Evolutionary conservation across 1,284 basidiomycete species (phyloP), one percentile per base, ranked within the genome.

Genomic region (Tylopilus sp.): DNA sequence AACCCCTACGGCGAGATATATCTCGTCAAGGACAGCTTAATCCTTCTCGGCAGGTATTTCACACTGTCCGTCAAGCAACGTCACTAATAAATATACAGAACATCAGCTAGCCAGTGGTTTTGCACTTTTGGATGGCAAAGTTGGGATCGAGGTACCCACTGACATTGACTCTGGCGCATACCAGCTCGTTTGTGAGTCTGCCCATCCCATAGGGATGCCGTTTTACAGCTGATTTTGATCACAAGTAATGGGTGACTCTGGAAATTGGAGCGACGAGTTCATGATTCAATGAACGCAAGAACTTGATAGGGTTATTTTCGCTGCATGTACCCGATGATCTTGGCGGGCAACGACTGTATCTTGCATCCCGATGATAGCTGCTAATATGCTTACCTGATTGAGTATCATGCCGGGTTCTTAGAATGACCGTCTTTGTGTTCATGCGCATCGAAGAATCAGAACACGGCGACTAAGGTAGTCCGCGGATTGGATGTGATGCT

Each of bases 161-260:
- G 33, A 57, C 26, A 75, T 82, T 12, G 16, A 61, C 0, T 58
- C 74, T 26, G 80, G 77, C 26, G 68, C 76, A 29, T 84, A 84
- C 65, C 66, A 76, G 36, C 16, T 84, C 53, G 76, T 79, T 65
- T 61, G 83, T 84, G 65, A 78, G 84, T 49, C n/a, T 49, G 22
- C 22, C 81, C 26, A 36, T 32, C n/a, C n/a, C 38, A 16, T 22
- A 33, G 29, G 26, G 57, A 19, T 18, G 36, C 49, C 57, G 36
- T 29, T 41, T 44, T 29, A 24, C 10, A 38, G 6, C 32, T 62
- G 53, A 68, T 49, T 26, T 18, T 0, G 26, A 51, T 33, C 29
- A 53, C 47, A 24, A 83, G 82, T 83, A 44, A 75, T 81, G 44
- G 81, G 80, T 57, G 79, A 81, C 61, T 80, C 80, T 26, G 80